Percentiles rank a stretch among this genome's conserved stretches.
Conservation (phyloP, 805 yeast species). For the Ogataea trehalophila region DNA sequence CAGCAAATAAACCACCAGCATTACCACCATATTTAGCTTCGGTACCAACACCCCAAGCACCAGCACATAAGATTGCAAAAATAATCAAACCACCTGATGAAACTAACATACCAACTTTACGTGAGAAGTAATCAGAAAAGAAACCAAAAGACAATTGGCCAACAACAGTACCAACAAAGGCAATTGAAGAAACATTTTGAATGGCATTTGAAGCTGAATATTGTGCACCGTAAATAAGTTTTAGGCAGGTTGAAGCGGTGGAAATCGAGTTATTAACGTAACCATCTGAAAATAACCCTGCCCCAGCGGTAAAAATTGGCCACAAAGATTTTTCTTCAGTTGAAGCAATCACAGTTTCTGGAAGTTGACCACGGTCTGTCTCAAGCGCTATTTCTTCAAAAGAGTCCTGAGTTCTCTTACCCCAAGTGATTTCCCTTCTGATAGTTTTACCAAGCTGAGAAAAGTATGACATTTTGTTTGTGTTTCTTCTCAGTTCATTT, state of each 20-base stretch:
- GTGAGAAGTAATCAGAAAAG: conserved; percentile 71
- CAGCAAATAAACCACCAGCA: conserved; percentile 74
- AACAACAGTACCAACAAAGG: conserved; percentile 85
- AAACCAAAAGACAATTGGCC: conserved; percentile 83
- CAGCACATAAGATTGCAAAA: conserved; percentile 75
- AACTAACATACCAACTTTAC: conserved; percentile 78
- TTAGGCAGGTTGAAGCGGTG: conserved; percentile 68
- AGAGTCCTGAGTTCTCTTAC: conserved; percentile 15
- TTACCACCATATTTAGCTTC: conserved; percentile 36
- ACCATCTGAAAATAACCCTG: conserved; percentile 92
- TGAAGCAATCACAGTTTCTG: conserved; percentile 24
- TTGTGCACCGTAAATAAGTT: conserved; percentile 57
- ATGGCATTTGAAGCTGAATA: conserved; percentile 65
- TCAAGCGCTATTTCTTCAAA: conserved; percentile 15
- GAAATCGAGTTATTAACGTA: conserved; percentile 83
- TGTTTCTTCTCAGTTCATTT: no score
- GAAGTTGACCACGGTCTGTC: conserved; percentile 17
- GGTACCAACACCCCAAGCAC: conserved; percentile 75
- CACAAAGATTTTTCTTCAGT: conserved; percentile 33
- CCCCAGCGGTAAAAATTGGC: conserved; percentile 82
- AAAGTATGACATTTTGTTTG: background rate
- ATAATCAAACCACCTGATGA: conserved; percentile 73
- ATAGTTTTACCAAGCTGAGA: background rate
- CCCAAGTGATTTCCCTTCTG: conserved; percentile 18
- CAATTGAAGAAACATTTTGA: conserved; percentile 78